These are phyloP conservation scores for Xylaria polymorpha DNA, from an alignment of 2,329 filamentous ascomycete species.

Conservation along the genomic window DNA sequence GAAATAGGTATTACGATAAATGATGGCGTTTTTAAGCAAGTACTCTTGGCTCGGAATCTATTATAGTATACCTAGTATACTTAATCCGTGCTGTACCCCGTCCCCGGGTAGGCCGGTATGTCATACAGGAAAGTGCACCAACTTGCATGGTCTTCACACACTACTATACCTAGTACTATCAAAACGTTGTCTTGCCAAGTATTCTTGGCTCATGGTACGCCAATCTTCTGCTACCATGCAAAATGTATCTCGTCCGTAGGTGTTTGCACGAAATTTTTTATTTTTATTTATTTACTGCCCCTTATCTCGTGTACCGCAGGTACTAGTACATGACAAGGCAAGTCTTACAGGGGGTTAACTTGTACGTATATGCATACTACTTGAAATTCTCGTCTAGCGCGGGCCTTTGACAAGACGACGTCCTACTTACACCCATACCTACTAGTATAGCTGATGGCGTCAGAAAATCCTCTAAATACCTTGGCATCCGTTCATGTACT, in stretches of 20 bases:
- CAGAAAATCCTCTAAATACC: neutral
- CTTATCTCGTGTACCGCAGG: no score
- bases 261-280: no score
- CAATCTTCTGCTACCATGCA: no score
- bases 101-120: neutral
- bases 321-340: no score
- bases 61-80: neutral
- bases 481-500: neutral
- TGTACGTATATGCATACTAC: no score
- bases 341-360: no score
- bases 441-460: neutral
- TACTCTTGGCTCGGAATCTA: neutral
- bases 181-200: no score
- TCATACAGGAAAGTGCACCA: neutral
- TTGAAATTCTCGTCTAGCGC: neutral
- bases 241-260: no score
- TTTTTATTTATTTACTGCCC: no score
- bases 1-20: neutral
- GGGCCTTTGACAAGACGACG: neutral
- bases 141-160: neutral
- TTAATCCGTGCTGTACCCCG: no score
- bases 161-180: no score
- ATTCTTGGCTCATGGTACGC: no score
- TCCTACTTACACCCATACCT: neutral
- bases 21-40: neutral